Percentiles rank a stretch among this genome's conserved stretches.
Evolutionary conservation across 768 basidiomycete species (phyloP).

Genomic region (Cystofilobasidium capitatum): DNA sequence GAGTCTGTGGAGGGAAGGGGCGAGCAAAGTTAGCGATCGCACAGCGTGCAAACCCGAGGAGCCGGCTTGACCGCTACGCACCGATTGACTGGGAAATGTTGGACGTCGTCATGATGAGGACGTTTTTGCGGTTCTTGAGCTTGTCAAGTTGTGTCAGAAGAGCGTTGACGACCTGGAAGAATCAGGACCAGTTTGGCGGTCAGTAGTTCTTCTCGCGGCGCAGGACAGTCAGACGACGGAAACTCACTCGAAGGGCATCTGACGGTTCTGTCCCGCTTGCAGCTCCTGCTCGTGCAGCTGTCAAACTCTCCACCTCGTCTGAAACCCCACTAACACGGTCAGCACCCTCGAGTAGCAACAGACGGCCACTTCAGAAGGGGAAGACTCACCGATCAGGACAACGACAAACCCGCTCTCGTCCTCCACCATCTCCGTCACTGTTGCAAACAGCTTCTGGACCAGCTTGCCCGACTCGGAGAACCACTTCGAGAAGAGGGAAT

Average conservation of each 20-base stretch:
- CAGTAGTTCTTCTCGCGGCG: not conserved
- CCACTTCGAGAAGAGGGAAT: conserved; percentile 96
- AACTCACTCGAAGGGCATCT: conserved; percentile 72
- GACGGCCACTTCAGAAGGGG: not conserved
- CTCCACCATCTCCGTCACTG: conserved; percentile 80
- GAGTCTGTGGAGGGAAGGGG: conserved; percentile 53
- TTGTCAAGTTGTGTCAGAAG: conserved; percentile 94
- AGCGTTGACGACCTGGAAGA: conserved; percentile 81
- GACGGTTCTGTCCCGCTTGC: conserved; percentile 93
- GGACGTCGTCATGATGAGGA: conserved; percentile 90
- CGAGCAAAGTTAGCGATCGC: not conserved
- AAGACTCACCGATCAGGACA: conserved; percentile 70
- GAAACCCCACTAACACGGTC: conserved; percentile 3
- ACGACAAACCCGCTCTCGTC: conserved; percentile 86
- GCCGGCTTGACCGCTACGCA: conserved; percentile 37
- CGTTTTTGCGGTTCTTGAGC: conserved; percentile 83
- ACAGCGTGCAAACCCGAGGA: not conserved
- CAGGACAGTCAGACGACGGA: not conserved
- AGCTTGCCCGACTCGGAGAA: conserved; percentile 98
- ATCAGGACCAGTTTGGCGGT: not conserved
- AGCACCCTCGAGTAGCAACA: not conserved
- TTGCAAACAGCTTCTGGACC: conserved; percentile 82
- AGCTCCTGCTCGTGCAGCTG: conserved; percentile 85
- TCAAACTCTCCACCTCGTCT: conserved; percentile 96
- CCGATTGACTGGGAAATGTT: conserved; percentile 92